Conservation (phyloP, 2,329 filamentous ascomycete genomes). For the Pseudocercospora pini-densiflorae region DNA sequence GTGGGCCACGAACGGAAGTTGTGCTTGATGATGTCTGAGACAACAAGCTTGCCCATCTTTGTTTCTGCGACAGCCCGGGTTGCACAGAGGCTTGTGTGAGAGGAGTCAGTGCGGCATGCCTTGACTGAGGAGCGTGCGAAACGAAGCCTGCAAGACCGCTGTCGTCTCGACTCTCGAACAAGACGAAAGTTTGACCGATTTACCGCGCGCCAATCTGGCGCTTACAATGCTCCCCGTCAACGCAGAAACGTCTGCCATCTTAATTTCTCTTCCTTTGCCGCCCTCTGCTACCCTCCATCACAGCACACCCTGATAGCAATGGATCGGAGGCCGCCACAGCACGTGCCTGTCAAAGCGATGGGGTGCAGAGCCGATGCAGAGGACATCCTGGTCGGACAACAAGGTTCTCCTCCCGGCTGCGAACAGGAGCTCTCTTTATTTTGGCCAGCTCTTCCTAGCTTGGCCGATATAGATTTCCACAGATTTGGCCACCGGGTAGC, state of each 20-base stretch:
- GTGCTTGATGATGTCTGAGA: constrained; percentile 4
- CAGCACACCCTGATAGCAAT: neutral
- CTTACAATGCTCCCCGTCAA: neutral
- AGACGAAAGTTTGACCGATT: neutral
- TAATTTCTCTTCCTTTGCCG: neutral
- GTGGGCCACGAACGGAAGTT: neutral
- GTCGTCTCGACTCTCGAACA: neutral
- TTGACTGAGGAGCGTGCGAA: constrained; percentile 11
- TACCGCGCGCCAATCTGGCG: constrained; percentile 8
- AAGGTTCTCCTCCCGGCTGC: constrained; percentile 12
- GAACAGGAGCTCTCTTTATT: neutral
- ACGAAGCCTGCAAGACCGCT: constrained; percentile 13
- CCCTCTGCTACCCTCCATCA: neutral
- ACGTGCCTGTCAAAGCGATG: neutral
- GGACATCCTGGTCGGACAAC: neutral
- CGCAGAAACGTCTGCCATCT: no score
- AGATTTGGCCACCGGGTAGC: neutral
- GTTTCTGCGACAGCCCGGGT: constrained; percentile 18
- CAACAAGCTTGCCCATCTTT: constrained; percentile 2
- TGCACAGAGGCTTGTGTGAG: constrained; percentile 15
- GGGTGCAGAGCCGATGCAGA: neutral
- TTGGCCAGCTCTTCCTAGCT: neutral
- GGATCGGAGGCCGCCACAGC: neutral
- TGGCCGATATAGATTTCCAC: neutral
- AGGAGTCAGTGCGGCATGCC: constrained; percentile 4